Conservation (phyloP, 1,139 yeast genomes). For the Sugiyamaella japonica region DNA sequence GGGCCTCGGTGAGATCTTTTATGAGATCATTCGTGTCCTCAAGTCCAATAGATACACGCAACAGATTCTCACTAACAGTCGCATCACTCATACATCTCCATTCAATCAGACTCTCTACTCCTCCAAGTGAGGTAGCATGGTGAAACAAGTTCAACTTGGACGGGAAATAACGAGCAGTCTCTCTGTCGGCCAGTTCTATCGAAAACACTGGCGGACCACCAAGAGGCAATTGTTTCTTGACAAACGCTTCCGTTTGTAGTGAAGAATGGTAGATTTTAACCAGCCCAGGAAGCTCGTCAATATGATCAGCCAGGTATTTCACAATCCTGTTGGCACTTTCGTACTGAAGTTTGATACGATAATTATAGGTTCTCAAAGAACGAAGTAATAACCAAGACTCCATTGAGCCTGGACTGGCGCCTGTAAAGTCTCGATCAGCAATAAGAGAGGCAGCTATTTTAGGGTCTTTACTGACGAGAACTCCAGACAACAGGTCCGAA, state of each 20-base stretch:
- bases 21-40: constrained; percentile 75
- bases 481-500: constrained; percentile 86
- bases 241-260: constrained; percentile 64
- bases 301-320: constrained; percentile 53
- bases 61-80: constrained; percentile 52
- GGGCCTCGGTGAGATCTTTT: constrained; percentile 56
- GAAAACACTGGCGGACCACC: constrained; percentile 80
- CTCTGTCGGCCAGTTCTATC: constrained; percentile 52
- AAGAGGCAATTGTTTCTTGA: constrained; percentile 60
- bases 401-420: constrained; percentile 75
- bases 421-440: constrained; percentile 65
- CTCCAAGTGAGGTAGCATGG: constrained; percentile 92
- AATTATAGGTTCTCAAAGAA: constrained; percentile 74
- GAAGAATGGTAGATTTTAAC: constrained; percentile 66
- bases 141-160: constrained; percentile 66
- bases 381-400: constrained; percentile 74
- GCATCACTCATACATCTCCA: constrained; percentile 83
- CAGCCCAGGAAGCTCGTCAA: constrained; percentile 50
- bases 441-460: constrained; percentile 49
- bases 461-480: constrained; percentile 60
- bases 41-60: constrained; percentile 77
- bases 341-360: constrained; percentile 68
- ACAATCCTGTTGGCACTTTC: constrained; percentile 65
- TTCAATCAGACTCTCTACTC: constrained; percentile 88
- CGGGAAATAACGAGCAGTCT: constrained; percentile 65